Evolutionary conservation across 202 grass and related monocot species (phyloP), one percentile per base, ranked within the genome.

Genomic region (Schoenoplectus triqueter): DNA sequence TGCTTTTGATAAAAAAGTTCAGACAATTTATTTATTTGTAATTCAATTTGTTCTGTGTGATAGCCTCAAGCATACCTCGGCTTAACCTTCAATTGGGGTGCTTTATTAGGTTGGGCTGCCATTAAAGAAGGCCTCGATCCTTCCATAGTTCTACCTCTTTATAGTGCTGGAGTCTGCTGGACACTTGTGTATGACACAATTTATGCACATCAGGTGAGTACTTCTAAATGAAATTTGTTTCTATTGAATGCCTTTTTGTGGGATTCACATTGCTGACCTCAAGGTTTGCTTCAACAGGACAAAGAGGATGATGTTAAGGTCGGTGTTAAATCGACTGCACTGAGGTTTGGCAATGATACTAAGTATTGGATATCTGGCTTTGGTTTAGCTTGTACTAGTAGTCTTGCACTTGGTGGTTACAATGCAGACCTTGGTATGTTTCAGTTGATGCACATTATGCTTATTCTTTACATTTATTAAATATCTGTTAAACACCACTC

Each of bases 71-170:
- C 92, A 73, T 95, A 77, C 84, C 88, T 97, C 82, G 95, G 92
- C 84, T 87, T 95, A 64, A 93, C 95, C 14, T 95, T 95, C 85
- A 98, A 97, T 82, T 97, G 92, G 92, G 95, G 92, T 73, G 92
- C 89, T 85, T 87, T 97, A 73, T 89, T 97, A 87, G 92, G 91
- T 63, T 94, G 90, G 90, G 89, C 89, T 90, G 92, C 95, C 88
- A 91, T 97, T 66, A 93, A 85, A 88, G 88, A 78, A 83, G 87
- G 86, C 80, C 81, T 97, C 64, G 92, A 97, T 79, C 91, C 89
- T 86, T 68, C 88, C 42, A 83, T 94, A 65, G 52, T 94, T 66
- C 56, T 97, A 64, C 95, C 95, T 64, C 66, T 97, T 40, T 97
- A 97, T 84, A 87, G 76, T 13, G 88, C 90, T 61, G 92, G 95